Evolutionary conservation across 2,329 filamentous ascomycete species (phyloP).

Genomic region (Colletotrichum siamense): DNA sequence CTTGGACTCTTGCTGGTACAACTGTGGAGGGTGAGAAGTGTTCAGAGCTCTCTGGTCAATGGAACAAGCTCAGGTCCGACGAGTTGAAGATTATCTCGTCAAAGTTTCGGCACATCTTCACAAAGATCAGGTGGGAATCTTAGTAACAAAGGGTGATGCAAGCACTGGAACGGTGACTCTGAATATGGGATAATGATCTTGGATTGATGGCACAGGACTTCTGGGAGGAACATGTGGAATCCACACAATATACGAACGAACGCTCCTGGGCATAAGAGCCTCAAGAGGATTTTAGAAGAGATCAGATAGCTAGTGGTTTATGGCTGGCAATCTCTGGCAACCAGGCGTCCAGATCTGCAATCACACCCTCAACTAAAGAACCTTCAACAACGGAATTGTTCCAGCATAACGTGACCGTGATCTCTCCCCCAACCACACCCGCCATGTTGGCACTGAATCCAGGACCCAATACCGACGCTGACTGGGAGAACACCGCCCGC

Average conservation of each 20-base stretch:
- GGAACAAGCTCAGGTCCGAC: not conserved
- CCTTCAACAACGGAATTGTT: slow-evolving; percentile 49
- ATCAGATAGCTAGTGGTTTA: not conserved
- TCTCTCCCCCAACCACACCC: slow-evolving; percentile 44
- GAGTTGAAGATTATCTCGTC: not conserved
- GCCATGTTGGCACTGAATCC: slow-evolving; percentile 52
- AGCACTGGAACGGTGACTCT: not conserved
- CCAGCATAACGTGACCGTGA: slow-evolving; percentile 53
- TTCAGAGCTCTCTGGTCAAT: not conserved
- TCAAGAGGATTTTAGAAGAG: accelerated
- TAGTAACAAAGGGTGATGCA: not conserved
- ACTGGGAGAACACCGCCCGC: slow-evolving; percentile 56
- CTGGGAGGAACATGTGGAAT: not conserved
- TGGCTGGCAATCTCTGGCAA: slow-evolving; percentile 28
- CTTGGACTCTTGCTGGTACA: not conserved
- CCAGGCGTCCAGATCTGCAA: slow-evolving; percentile 39
- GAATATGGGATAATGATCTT: not conserved
- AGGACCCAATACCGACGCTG: slow-evolving; percentile 46
- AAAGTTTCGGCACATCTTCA: not conserved
- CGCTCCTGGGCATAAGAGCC: not conserved
- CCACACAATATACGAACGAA: not conserved
- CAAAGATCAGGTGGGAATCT: not conserved
- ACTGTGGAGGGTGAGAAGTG: not conserved
- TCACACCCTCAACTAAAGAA: slow-evolving; percentile 40
- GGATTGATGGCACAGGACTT: not conserved